Evolutionary conservation across 495 filamentous ascomycete species (phyloP).

Genomic region (Opeltia flavorubescens): DNA sequence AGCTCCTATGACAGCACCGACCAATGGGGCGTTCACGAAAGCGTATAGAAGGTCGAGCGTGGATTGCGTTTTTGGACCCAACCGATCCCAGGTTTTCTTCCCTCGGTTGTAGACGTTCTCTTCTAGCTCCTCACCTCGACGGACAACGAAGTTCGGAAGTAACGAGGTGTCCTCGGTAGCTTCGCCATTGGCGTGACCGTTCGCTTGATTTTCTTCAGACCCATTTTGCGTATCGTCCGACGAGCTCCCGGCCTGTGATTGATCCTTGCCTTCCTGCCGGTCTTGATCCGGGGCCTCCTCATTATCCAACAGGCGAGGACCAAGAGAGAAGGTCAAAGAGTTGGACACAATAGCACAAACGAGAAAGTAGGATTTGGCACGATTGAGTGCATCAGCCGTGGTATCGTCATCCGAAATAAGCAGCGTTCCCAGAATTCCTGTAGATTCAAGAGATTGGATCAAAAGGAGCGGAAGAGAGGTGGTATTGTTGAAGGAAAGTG

Average conservation of each 20-base stretch:
- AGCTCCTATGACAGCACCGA: slow-evolving; percentile 49
- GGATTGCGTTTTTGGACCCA: slow-evolving; percentile 24
- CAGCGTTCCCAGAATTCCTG: slow-evolving; percentile 45
- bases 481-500: slow-evolving; percentile 66
- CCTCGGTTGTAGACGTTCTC: slow-evolving; percentile 16
- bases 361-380: slow-evolving; percentile 60
- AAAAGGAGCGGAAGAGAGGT: slow-evolving; percentile 57
- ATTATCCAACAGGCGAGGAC: slow-evolving; percentile 42
- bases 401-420: slow-evolving; percentile 35
- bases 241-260: slow-evolving; percentile 15
- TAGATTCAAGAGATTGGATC: slow-evolving; percentile 47
- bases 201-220: slow-evolving; percentile 13
- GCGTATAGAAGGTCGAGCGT: slow-evolving; percentile 31
- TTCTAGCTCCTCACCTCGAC: slow-evolving; percentile 11
- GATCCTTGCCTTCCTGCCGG: slow-evolving; percentile 16
- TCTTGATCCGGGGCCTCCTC: slow-evolving; percentile 25
- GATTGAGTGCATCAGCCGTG: slow-evolving; percentile 35
- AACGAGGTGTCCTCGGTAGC: slow-evolving; percentile 37
- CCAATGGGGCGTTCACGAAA: slow-evolving; percentile 50
- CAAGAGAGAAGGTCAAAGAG: slow-evolving; percentile 48
- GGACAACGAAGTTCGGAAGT: slow-evolving; percentile 24
- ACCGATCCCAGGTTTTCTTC: slow-evolving; percentile 22
- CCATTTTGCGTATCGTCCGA: slow-evolving; percentile 6
- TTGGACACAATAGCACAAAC: slow-evolving; percentile 50
- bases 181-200: slow-evolving; percentile 11